Evolutionary conservation across 1,284 basidiomycete genomes (phyloP).

Genomic region (Fistulina hepatica): DNA sequence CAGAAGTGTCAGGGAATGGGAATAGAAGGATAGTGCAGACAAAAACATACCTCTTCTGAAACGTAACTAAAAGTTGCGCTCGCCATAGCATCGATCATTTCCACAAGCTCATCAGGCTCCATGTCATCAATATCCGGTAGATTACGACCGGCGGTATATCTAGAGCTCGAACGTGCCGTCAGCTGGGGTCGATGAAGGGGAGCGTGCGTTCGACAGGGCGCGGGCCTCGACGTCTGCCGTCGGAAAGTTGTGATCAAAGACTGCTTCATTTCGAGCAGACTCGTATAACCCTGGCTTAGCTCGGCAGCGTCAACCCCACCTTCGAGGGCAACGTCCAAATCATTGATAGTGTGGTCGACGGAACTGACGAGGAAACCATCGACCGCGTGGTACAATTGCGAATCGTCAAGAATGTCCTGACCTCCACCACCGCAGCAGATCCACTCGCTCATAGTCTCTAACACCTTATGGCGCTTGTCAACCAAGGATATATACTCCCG

Average conservation of each 20-base stretch:
- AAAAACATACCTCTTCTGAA: conserved; percentile 53
- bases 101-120: conserved; percentile 57
- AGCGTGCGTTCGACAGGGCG: conserved; percentile 17
- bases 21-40: conserved; percentile 1
- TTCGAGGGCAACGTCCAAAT: conserved; percentile 29
- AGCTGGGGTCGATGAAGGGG: conserved; percentile 3
- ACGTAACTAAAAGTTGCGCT: conserved; percentile 62
- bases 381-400: conserved; percentile 46
- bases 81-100: conserved; percentile 64
- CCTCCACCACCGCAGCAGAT: conserved; percentile 56
- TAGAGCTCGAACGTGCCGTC: neutral
- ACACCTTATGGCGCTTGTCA: conserved; percentile 43
- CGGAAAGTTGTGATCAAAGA: conserved; percentile 44
- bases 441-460: conserved; percentile 62
- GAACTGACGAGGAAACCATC: conserved; percentile 44
- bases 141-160: conserved; percentile 35
- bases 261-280: too few relatives aligned
- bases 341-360: conserved; percentile 34
- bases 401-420: conserved; percentile 65
- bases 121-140: conserved; percentile 59
- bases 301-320: conserved; percentile 33
- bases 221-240: conserved; percentile 52
- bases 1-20: conserved; percentile 1
- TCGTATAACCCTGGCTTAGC: conserved; percentile 33
- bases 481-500: conserved; percentile 34